Evolutionary conservation across 1,139 yeast species (phyloP).

Genomic region (Lodderomyces margitis): DNA sequence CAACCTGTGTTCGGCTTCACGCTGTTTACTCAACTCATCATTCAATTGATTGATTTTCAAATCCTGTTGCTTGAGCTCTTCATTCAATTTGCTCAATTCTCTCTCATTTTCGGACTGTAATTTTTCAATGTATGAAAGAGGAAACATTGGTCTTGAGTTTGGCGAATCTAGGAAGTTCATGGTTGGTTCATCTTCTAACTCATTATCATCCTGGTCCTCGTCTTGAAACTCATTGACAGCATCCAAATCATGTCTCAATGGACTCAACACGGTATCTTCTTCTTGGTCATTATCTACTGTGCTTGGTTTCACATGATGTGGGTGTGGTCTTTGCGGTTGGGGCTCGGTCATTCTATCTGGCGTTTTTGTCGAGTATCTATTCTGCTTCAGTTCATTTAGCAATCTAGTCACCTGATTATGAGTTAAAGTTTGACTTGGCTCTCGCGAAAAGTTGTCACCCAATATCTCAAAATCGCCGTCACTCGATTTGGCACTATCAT

Average conservation of each 20-base stretch:
- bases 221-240: constrained; percentile 6
- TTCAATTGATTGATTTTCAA: constrained; percentile 13
- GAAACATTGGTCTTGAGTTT: constrained; percentile 37
- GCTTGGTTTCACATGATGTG: constrained; percentile 22
- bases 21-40: constrained; percentile 15
- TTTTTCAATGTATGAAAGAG: constrained; percentile 30
- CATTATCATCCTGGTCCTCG: constrained; percentile 5
- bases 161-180: constrained; percentile 31
- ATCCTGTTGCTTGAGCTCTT: not conserved
- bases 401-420: constrained; percentile 25
- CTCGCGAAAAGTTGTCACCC: not conserved
- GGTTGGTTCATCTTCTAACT: constrained; percentile 8
- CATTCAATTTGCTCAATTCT: not conserved
- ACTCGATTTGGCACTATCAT: not conserved
- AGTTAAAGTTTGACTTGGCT: constrained; percentile 4
- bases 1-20: constrained; percentile 20
- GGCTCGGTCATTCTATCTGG: constrained; percentile 47
- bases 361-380: constrained; percentile 23
- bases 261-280: constrained; percentile 2
- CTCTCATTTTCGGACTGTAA: constrained; percentile 19
- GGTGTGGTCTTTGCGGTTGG: constrained; percentile 39
- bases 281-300: not conserved
- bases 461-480: constrained; percentile 4
- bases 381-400: constrained; percentile 14
- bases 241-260: constrained; percentile 5